Percentiles rank a stretch among this genome's conserved stretches.
phyloP scores from a whole-genome alignment of 176 grass and related monocot species.

The Aegilops umbellulata region DNA sequence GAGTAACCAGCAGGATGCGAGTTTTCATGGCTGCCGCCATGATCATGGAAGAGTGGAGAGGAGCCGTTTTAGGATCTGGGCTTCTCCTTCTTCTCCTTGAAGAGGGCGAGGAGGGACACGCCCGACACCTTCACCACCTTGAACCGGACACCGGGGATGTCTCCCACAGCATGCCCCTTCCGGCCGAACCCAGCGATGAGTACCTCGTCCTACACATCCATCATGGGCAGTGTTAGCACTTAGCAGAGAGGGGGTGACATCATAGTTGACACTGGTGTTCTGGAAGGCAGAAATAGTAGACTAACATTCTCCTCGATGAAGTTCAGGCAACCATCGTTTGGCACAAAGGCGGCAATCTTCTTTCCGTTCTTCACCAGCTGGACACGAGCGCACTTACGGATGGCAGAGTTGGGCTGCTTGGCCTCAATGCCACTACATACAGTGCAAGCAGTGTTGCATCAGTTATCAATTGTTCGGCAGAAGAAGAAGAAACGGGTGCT shows the following conservation, averaged over 20 bases:
- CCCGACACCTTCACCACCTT: conserved; percentile 74
- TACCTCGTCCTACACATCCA: conserved; percentile 57
- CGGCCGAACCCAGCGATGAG: conserved; percentile 79
- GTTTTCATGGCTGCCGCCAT: not conserved
- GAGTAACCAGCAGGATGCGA: not conserved
- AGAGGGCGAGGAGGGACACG: conserved; percentile 72
- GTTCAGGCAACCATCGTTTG: conserved; percentile 84
- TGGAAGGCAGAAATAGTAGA: not conserved
- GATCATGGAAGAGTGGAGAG: not conserved
- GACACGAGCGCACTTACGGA: conserved; percentile 77
- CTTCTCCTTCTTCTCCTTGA: conserved; percentile 95
- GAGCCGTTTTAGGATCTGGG: conserved; percentile 48
- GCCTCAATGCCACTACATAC: conserved; percentile 58
- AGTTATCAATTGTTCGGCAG: not conserved
- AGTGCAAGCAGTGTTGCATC: not conserved
- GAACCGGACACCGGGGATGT: conserved; percentile 71
- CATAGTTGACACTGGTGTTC: too few relatives aligned
- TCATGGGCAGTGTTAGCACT: not conserved
- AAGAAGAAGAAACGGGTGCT: not conserved
- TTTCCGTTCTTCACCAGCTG: conserved; percentile 79
- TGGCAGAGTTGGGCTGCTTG: conserved; percentile 83
- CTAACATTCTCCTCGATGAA: conserved; percentile 69
- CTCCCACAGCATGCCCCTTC: conserved; percentile 69
- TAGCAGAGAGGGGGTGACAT: not conserved
- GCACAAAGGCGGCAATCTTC: conserved; percentile 81